phyloP scores from a whole-genome alignment of 768 basidiomycete genomes.

The Psilocybe cyanescens region DNA sequence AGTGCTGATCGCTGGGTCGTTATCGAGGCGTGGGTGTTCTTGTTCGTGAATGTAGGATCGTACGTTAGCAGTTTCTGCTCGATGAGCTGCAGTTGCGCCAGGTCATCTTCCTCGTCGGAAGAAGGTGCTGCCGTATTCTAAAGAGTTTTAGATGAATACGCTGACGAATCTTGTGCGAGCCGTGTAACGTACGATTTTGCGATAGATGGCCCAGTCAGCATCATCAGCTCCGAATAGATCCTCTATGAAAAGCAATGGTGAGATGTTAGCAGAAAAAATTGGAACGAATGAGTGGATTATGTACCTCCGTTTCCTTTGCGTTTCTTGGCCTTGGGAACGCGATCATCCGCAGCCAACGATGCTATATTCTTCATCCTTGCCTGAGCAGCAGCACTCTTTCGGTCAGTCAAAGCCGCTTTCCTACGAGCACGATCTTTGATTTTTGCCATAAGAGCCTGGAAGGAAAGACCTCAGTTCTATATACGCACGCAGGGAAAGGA shows the following conservation, averaged over 20 bases:
- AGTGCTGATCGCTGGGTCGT: constrained; percentile 81
- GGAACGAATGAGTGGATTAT: neutral
- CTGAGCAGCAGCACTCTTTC: constrained; percentile 95
- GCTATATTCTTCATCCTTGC: constrained; percentile 97
- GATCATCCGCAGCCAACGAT: constrained; percentile 85
- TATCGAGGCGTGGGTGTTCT: constrained; percentile 82
- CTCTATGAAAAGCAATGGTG: constrained; percentile 46
- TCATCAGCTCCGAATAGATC: constrained; percentile 94
- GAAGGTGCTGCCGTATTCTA: constrained; percentile 75
- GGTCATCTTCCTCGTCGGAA: constrained; percentile 91
- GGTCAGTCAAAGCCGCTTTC: constrained; percentile 81
- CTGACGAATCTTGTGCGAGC: neutral
- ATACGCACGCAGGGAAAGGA: neutral
- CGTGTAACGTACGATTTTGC: constrained; percentile 78
- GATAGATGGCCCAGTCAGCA: constrained; percentile 97
- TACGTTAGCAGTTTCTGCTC: constrained; percentile 81
- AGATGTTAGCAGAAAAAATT: neutral
- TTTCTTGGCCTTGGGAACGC: constrained; percentile 76
- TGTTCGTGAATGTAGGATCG: constrained; percentile 83
- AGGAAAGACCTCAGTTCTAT: neutral
- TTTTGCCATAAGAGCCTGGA: constrained; percentile 74
- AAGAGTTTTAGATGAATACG: neutral
- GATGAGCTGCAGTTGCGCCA: constrained; percentile 67
- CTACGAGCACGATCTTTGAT: constrained; percentile 85
- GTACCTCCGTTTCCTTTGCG: constrained; percentile 85